A percentile compares a stretch with the other conserved stretches of the same genome.
Conservation (phyloP, 805 yeast genomes). For the Spathaspora passalidarum region DNA sequence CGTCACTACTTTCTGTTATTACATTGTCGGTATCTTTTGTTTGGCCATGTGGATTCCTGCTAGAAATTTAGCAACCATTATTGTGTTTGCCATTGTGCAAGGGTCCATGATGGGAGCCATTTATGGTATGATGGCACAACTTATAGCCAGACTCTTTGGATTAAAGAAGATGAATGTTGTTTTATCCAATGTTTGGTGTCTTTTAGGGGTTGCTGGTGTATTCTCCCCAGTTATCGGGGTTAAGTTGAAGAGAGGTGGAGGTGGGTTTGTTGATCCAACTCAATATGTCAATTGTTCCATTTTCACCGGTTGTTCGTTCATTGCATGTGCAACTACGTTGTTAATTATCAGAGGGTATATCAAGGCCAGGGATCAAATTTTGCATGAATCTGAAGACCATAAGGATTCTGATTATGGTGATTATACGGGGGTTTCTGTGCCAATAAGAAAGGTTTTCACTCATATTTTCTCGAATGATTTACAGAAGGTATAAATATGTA, state of each 20-base stretch:
- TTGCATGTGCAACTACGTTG: constrained; percentile 42
- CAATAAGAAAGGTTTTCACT: constrained; percentile 5
- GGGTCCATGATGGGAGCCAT: constrained; percentile 63
- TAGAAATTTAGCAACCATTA: constrained; percentile 52
- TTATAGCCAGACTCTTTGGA: constrained; percentile 53
- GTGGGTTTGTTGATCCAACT: constrained; percentile 30
- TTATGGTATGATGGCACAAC: constrained; percentile 54
- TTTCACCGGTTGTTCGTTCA: constrained; percentile 56
- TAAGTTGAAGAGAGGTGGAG: constrained; percentile 36
- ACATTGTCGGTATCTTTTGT: constrained; percentile 24
- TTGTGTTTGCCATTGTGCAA: constrained; percentile 48
- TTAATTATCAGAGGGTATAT: constrained; percentile 53
- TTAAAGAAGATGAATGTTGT: constrained; percentile 48
- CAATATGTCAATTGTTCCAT: constrained; percentile 54
- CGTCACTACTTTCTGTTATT: constrained; percentile 26
- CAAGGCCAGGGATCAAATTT: constrained; percentile 42
- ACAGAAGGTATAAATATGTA: constrained; percentile 1
- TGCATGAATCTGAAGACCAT: constrained; percentile 4
- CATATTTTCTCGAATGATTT: constrained; percentile 5
- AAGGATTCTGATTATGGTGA: constrained; percentile 15
- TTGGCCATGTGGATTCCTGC: constrained; percentile 48
- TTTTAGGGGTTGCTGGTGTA: constrained; percentile 48
- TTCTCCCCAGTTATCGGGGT: constrained; percentile 62
- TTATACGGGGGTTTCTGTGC: constrained; percentile 10
- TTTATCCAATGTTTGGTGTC: constrained; percentile 52